Evolutionary conservation across 129 eudicot species (phyloP), one percentile per base, ranked within the genome.

Genomic region (Artemisia tridentata): DNA sequence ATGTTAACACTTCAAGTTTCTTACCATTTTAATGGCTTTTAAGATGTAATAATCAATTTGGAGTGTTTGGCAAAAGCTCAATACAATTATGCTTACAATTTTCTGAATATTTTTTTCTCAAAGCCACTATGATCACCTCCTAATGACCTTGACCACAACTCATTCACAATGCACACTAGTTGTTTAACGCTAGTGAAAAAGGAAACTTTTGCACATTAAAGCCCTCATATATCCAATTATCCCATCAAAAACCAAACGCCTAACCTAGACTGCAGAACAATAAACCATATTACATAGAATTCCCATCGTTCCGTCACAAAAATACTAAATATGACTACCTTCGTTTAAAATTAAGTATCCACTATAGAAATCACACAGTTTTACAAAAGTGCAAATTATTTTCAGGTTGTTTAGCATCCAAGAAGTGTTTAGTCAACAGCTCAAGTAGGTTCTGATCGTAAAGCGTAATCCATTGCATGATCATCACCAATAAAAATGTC

Each of bases 191-290:
- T 7, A 38, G 45, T 38, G 45, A 45, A 65, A 65, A 43, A 29
- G 0, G 68, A 17, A 64, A 64, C 31, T 41, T 64, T 46, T 23
- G 69, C 69, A 41, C 69, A 43, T 43, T 54, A 31, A 71, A 57
- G 51, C 63, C 66, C 45, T 57, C 10, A 56, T 21, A 45, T 53
- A 16, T 20, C 67, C 46, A 56, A 38, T 21, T 45, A 59, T 43
- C 13, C 23, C 4, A 54, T 54, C 34, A 61, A 29, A 14, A 51
- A 14, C 21, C 41, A 47, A 2, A 66, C 11, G 12, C 14, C 20
- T 48, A 23, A 46, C 7, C 27, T 12, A 65, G 55, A 47, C 54
- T 21, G 5, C 56, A 65, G 2, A 12, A 65, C 3, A 20, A 20
- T 21, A 11, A 65, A 20, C 48, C 38, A 65, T 65, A 7, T 45